Evolutionary conservation across 768 basidiomycete genomes (phyloP), one percentile per base, ranked within the genome.

Genomic region (Pholiota microspora): DNA sequence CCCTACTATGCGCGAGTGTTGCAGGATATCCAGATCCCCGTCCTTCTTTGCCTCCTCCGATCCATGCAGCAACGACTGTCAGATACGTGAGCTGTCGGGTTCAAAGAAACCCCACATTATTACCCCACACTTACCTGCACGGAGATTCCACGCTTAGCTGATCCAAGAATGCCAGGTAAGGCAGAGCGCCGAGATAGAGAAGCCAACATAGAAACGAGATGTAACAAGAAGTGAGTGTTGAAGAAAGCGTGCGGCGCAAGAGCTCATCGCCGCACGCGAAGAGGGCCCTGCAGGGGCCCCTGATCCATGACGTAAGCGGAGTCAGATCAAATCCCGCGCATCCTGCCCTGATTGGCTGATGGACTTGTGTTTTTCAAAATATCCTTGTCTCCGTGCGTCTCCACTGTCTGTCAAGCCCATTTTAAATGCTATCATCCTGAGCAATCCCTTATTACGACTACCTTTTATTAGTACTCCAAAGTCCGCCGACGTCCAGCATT

Each of bases 1-100:
- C 29, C 92, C 96, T 35, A 99, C 88, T 7, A 95, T 72, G 62
- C 85, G 81, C 2, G 92, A 94, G 68, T 98, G 94, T 64, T 95
- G 91, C 53, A 83, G 81, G 42, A 80, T 73, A 54, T 88, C 86
- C 32, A 83, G 71, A 47, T 91, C 89, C 35, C 93, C 90, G 40
- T 86, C 91, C 64, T 80, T 78, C 72, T 91, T 89, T 42, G 95
- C 95, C 64, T 94, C 86, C 44, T 86, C 85, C 27, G 92, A 94
- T n/a, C 97, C 97, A 70, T 98, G 94, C 54, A 99, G 75, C 52
- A 99, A 68, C 16, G 89, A 83, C 93, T 94, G 71, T 28, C 32
- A 38, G 34, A n/a, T n/a, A n/a, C n/a, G n/a, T n/a, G n/a, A n/a
- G n/a, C n/a, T n/a, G n/a, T n/a, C n/a, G n/a, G n/a, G n/a, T n/a